These are phyloP conservation scores for Pseudodiploospora longispora DNA, from an alignment of 2,329 filamentous ascomycete genomes.

Conservation along the genomic window DNA sequence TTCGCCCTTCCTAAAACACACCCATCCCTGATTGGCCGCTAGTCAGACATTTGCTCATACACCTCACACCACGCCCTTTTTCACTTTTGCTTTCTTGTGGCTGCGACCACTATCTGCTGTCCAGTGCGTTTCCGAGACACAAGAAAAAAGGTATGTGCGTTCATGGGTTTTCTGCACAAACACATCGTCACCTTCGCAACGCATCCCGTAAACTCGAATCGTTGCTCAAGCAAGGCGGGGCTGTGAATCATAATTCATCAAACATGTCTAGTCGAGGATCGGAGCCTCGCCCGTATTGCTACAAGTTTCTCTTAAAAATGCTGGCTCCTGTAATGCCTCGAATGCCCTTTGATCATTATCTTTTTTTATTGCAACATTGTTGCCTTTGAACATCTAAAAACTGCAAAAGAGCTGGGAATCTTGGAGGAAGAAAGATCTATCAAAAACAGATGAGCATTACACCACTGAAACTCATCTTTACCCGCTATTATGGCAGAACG, in stretches of 20 bases:
- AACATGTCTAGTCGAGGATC: background rate
- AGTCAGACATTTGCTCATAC: no score
- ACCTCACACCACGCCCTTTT: background rate
- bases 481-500: constrained; percentile 7
- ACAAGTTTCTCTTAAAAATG: background rate
- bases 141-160: constrained; percentile 7
- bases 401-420: background rate
- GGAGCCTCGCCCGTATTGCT: background rate
- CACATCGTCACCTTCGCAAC: constrained; percentile 1
- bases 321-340: no score
- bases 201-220: background rate
- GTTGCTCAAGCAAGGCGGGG: constrained; percentile 2
- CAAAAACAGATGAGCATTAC: no score
- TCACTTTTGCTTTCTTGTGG: background rate
- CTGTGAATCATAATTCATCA: constrained; percentile 7
- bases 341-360: background rate
- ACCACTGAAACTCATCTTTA: background rate
- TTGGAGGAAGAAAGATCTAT: background rate
- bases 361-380: background rate
- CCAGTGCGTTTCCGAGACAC: background rate
- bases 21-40: background rate
- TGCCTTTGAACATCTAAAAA: background rate
- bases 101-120: background rate
- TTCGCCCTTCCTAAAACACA: background rate
- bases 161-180: background rate